Conservation (phyloP, 495 filamentous ascomycete genomes). For the Aspergillus sclerotiicarbonarius region DNA sequence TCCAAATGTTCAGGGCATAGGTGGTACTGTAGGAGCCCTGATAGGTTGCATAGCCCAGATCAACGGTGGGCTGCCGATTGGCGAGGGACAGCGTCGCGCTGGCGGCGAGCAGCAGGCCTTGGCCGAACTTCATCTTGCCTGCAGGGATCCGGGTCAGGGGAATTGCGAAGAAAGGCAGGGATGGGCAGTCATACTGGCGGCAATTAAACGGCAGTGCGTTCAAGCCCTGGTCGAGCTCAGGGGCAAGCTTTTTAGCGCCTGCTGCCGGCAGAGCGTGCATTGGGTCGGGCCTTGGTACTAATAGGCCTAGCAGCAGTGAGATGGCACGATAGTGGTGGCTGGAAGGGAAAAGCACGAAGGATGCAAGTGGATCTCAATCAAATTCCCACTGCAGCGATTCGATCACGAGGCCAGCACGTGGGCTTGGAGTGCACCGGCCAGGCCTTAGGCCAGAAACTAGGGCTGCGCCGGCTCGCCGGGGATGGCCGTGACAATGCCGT, state of each 20-base stretch:
- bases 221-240: too few species aligned
- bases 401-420: background rate
- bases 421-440: too few species aligned
- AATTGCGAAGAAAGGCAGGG: too few species aligned
- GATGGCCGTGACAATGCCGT: too few species aligned
- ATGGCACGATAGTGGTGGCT: background rate
- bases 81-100: background rate
- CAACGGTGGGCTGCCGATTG: conserved; percentile 10
- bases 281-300: too few species aligned
- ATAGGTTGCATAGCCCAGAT: conserved; percentile 24
- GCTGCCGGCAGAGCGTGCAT: too few species aligned
- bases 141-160: background rate
- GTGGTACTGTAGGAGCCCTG: conserved; percentile 20
- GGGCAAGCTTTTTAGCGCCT: too few species aligned
- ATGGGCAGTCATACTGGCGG: too few species aligned
- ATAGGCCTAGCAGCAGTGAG: background rate
- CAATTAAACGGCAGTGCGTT: too few species aligned
- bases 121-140: background rate
- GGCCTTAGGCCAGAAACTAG: too few species aligned
- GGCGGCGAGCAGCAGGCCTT: background rate
- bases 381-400: background rate
- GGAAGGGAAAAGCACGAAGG: background rate
- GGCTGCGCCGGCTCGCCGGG: too few species aligned
- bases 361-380: background rate
- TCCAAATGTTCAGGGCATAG: conserved; percentile 23